These are phyloP conservation scores for Metschnikowia peoriensis DNA, from an alignment of 805 yeast genomes.

Conservation along the genomic window DNA sequence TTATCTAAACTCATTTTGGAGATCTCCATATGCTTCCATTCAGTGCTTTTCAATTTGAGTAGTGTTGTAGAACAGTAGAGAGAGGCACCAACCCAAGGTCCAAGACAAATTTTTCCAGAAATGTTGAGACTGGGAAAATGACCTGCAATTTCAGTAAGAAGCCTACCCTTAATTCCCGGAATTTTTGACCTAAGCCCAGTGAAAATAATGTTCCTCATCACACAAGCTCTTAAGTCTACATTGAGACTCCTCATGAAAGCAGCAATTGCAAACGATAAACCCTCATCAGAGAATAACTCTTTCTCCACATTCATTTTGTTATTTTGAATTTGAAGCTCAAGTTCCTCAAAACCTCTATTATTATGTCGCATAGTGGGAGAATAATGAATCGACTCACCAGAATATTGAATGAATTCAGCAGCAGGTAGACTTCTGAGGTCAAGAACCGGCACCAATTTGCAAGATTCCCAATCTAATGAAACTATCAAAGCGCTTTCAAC, in stretches of 20 bases:
- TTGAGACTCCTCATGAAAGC: constrained; percentile 1
- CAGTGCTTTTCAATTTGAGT: constrained; percentile 9
- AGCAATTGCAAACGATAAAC: constrained; percentile 4
- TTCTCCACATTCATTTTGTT: neutral
- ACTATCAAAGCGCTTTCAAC: constrained; percentile 15
- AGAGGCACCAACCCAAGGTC: constrained; percentile 21
- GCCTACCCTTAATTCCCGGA: constrained; percentile 10
- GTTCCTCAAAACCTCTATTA: constrained; percentile 1
- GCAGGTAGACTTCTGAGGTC: constrained; percentile 10
- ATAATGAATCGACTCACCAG: constrained; percentile 15
- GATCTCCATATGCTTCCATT: constrained; percentile 17
- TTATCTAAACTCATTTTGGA: constrained; percentile 5
- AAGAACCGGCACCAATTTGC: constrained; percentile 9
- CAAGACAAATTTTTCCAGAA: constrained; percentile 13
- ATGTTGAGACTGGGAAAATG: constrained; percentile 3
- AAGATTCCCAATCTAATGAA: constrained; percentile 13
- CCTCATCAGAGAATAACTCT: neutral
- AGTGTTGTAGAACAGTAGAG: constrained; percentile 19
- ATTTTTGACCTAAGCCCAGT: constrained; percentile 8
- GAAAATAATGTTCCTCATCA: constrained; percentile 12
- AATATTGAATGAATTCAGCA: constrained; percentile 2
- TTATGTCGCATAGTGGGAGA: neutral
- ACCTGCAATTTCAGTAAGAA: constrained; percentile 7
- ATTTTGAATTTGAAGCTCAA: constrained; percentile 3
- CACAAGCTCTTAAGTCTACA: constrained; percentile 12